A percentile compares a stretch with the other conserved stretches of the same genome.
Conservation (phyloP, 2,329 filamentous ascomycete species). For the Aspergillus niger region DNA sequence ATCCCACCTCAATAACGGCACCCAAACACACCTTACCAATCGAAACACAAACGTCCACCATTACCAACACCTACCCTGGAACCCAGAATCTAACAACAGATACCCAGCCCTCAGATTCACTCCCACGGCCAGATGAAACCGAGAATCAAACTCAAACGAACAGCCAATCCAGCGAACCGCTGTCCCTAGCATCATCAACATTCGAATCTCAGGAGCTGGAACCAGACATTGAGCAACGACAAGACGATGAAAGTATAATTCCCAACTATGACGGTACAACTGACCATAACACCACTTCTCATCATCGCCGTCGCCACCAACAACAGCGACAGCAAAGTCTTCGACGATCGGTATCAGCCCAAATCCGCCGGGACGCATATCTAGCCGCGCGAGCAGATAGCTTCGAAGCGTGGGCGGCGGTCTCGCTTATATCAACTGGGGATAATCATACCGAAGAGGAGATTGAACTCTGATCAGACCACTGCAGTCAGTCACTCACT, state of each 20-base stretch:
- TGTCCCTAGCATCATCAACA: constrained; percentile 30
- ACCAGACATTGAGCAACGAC: neutral
- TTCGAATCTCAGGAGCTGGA: constrained; percentile 26
- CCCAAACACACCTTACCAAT: neutral
- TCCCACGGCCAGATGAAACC: neutral
- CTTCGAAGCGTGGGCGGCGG: constrained; percentile 45
- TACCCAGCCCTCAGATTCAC: neutral
- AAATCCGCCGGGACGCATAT: constrained; percentile 39
- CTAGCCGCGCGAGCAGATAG: constrained; percentile 44
- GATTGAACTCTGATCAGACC: constrained; percentile 40
- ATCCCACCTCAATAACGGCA: neutral
- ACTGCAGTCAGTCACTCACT: neutral
- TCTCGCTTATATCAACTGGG: constrained; percentile 47
- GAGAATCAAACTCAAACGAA: constrained; percentile 3
- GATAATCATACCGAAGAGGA: constrained; percentile 48
- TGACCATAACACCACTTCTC: neutral
- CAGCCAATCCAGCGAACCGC: constrained; percentile 20
- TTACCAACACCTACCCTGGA: neutral
- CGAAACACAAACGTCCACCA: neutral
- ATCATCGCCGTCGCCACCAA: neutral
- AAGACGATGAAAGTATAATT: neutral
- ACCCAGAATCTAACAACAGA: neutral
- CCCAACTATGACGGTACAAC: neutral
- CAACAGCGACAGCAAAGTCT: neutral
- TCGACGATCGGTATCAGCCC: constrained; percentile 22